A percentile compares a stretch with the other conserved stretches of the same genome.
These are phyloP conservation scores for Larix sibirica DNA, from an alignment of 83 land plant species.

Conservation along the genomic window DNA sequence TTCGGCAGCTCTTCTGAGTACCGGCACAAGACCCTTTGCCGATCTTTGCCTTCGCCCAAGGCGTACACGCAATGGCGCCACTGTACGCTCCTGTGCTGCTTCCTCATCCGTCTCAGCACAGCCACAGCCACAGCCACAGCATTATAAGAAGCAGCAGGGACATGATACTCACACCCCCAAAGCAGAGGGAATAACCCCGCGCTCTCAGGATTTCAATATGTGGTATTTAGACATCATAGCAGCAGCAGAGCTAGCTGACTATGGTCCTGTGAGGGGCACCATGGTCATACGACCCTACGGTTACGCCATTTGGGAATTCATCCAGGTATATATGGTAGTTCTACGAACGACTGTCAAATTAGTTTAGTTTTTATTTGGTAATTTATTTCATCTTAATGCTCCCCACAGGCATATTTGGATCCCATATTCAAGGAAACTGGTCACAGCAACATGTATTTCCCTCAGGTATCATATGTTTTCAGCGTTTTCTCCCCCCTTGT, in stretches of 20 bases:
- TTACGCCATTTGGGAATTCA: slow-evolving; percentile 99
- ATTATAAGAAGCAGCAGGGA: no score
- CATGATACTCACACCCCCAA: background rate
- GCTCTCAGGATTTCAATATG: slow-evolving; percentile 87
- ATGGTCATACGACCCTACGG: slow-evolving; percentile 99
- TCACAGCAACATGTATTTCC: slow-evolving; percentile 97
- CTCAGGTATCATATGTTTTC: slow-evolving; percentile 59
- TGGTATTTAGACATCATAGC: slow-evolving; percentile 96
- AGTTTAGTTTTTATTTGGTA: slow-evolving; percentile 5
- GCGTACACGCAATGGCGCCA: no score
- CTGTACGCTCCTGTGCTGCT: no score
- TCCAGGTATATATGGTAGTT: slow-evolving; percentile 50
- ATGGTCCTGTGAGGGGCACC: slow-evolving; percentile 98
- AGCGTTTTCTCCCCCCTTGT: background rate
- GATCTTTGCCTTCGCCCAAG: no score
- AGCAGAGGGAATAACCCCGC: slow-evolving; percentile 65
- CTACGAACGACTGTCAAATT: background rate
- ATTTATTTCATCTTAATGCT: background rate
- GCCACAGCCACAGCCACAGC: no score
- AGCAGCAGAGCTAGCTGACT: slow-evolving; percentile 93
- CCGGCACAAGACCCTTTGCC: no score
- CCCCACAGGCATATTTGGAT: slow-evolving; percentile 53
- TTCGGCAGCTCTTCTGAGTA: no score
- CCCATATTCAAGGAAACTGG: slow-evolving; percentile 97
- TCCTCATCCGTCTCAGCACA: no score